Evolutionary conservation across 169 alveolate species (phyloP), one percentile per base, ranked within the genome.

Genomic region (Eimeria acervulina): DNA sequence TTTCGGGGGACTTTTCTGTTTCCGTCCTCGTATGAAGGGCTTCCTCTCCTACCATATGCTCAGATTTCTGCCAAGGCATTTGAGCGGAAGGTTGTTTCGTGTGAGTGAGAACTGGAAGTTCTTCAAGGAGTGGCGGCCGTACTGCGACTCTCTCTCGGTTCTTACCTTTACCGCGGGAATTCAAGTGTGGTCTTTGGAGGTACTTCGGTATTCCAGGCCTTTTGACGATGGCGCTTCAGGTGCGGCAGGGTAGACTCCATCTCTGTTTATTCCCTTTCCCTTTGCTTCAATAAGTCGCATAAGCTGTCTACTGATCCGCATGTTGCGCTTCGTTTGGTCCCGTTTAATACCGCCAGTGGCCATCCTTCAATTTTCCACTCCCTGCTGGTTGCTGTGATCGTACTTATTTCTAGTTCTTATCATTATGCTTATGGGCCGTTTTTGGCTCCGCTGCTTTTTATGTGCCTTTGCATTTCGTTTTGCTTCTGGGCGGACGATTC

Each of bases 191-290:
- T 33, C 47, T n/a, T 0, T 68, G 8, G 80, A 31, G 47, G n/a
- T 68, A n/a, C 80, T 28, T 33, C 80, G 80, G 47, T 12, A 17
- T 68, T 68, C 10, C 80, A 13, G 80, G 0, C 80, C 2, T 68
- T 17, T 33, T 33, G 47, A 68, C 3, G 28, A 68, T 68, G 80
- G 80, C 80, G 47, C 80, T 68, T n/a, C 80, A 68, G 80, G 80
- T 68, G 44, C 44, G 80, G n/a, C 17, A n/a, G 80, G n/a, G 80
- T 68, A 31, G 47, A 68, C 12, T 26, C 80, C 44, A 7, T 68
- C n/a, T 33, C 26, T 31, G 7, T 68, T 31, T n/a, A 31, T 33
- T n/a, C 23, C 47, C 15, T 13, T 33, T 33, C n/a, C 10, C 80
- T 33, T 31, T 23, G 7, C 10, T 12, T 68, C 44, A 31, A 15